These are phyloP conservation scores for Termitomyces sp. DNA, from an alignment of 768 basidiomycete genomes.

Conservation along the genomic window DNA sequence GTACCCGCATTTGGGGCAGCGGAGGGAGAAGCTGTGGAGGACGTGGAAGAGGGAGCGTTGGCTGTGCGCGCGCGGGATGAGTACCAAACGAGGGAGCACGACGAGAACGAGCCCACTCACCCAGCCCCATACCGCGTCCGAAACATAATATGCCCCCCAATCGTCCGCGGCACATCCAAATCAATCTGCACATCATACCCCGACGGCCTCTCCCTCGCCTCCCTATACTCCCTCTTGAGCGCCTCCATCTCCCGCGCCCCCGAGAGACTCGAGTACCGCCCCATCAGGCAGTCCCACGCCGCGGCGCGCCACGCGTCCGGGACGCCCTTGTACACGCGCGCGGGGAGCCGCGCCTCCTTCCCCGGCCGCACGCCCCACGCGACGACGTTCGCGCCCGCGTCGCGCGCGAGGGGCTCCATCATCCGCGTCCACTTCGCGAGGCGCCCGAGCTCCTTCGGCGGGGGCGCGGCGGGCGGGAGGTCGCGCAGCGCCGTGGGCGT, in stretches of 20 bases:
- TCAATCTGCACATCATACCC: conserved; percentile 96
- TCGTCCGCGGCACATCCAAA: conserved; percentile 94
- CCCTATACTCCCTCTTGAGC: conserved; percentile 51
- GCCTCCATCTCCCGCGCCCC: conserved; percentile 40
- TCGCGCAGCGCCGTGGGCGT: conserved; percentile 42
- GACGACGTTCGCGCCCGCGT: conserved; percentile 73
- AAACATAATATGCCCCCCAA: conserved; percentile 92
- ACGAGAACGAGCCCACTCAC: conserved; percentile 45
- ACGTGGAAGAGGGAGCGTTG: conserved; percentile 96
- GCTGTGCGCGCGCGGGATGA: conserved; percentile 31
- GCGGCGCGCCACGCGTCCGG: conserved; percentile 95
- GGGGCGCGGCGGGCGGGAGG: conserved; percentile 44
- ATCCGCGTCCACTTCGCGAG: conserved; percentile 94
- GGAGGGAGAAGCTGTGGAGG: conserved; percentile 85
- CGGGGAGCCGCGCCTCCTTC: conserved; percentile 67
- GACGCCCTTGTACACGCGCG: conserved; percentile 90
- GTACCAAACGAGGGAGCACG: not conserved
- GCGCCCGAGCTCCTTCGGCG: conserved; percentile 67
- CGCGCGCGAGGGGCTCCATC: conserved; percentile 66
- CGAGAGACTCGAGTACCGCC: conserved; percentile 42
- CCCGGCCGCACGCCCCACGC: conserved; percentile 65
- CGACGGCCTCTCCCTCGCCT: conserved; percentile 75
- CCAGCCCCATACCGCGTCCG: conserved; percentile 94
- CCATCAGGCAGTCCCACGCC: conserved; percentile 85
- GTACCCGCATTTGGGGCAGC: conserved; percentile 87